Base-by-base conservation (phyloP, 2,329 filamentous ascomycete genomes). In the Fusarium dimerum region DNA sequence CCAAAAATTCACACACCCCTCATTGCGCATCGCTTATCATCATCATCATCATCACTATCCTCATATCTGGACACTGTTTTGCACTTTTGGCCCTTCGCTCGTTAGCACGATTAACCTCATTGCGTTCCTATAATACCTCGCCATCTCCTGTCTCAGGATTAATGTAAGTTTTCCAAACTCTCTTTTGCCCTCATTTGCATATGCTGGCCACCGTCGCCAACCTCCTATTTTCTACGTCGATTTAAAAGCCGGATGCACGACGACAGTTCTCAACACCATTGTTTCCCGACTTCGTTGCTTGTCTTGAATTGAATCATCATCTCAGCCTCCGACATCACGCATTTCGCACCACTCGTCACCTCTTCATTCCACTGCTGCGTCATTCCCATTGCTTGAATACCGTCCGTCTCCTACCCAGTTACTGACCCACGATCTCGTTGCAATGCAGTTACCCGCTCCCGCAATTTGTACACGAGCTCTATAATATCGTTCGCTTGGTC, bases 121-220 rank as follows among this genome's bases (percentile, higher is more conserved):
- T 52, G 20, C 54, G 60, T 38, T 39, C 54, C 57, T 46, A 49
- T 65, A 66, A 66, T 66, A 63, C 54, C 55, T 55, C 32, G 50
- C 47, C 59, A 53, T 55, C 57, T 50, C 56, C 61, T 52, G 52
- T 56, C 61, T 64, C 56, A 64, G 69, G 53, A 70, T 71, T 66
- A 70, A 71, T 71, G 69, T 71, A 67, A 71, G 69, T 71, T 59
- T 26, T 56, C 56, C 32, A 36, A 64, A 60, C 60, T 65, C 59
- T 63, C 56, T 62, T 26, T 65, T 63, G 50, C 63, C 49, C 41
- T 59, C 56, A 47, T 63, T 61, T 60, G 61, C 62, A 64, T 62
- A 66, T 68, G 61, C 66, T 58, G 58, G 56, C 52, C 51, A 51
- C 59, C 56, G 46, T 61, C 56, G 57, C 64, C 68, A 68, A 67